These are phyloP conservation scores for Trichomonas vaginalis DNA, from an alignment of 208 protist genomes.

Conservation along the genomic window DNA sequence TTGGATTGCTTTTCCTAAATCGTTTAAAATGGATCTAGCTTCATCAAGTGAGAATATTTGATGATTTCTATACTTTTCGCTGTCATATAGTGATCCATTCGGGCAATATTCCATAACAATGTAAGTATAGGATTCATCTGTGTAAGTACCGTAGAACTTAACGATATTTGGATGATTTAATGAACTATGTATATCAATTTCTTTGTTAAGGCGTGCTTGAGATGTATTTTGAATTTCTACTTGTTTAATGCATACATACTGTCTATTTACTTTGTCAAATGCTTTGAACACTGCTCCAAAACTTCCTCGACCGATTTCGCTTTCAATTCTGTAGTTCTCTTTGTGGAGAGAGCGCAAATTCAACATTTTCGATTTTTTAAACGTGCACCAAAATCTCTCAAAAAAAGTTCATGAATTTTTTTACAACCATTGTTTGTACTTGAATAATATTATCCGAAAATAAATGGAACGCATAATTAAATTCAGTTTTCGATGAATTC, in stretches of 20 bases:
- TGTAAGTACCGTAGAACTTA: neutral
- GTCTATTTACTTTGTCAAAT: neutral
- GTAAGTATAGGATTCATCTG: neutral
- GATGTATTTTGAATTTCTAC: neutral
- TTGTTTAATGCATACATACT: neutral
- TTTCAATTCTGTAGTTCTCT: neutral
- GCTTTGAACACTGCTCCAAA: neutral
- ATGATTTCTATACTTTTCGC: neutral
- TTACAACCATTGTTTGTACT: no score
- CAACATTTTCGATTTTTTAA: neutral
- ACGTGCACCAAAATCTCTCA: no score
- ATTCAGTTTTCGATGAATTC: no score
- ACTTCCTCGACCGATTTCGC: neutral
- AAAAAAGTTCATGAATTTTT: no score
- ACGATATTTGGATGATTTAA: neutral
- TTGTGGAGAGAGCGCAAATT: neutral
- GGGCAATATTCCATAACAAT: slow-evolving; percentile 16
- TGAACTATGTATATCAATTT: neutral
- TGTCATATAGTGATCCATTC: neutral
- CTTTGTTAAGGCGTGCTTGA: neutral
- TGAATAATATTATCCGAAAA: no score
- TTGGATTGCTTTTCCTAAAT: neutral
- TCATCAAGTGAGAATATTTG: neutral
- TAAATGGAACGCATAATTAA: no score
- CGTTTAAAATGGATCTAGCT: neutral